Conservation (phyloP, 352 stramenopile genomes). For the Phytophthora litchii region DNA sequence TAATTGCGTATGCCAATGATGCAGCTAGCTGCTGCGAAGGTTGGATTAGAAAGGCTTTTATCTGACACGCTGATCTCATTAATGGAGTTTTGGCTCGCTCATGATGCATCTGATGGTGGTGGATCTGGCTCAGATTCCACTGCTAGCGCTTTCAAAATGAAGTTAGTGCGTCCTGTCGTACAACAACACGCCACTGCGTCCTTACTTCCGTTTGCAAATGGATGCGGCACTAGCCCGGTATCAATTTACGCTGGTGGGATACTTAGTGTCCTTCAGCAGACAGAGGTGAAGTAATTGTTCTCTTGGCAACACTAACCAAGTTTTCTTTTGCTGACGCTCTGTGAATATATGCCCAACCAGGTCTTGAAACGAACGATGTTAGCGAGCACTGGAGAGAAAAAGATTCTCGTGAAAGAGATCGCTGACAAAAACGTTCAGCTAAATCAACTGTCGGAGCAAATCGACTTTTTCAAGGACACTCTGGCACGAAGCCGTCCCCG, state of each 20-base stretch:
- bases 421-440: constrained; percentile 42
- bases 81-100: constrained; percentile 28
- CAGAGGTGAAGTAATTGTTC: constrained; percentile 39
- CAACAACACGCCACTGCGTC: constrained; percentile 5
- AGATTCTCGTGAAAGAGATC: constrained; percentile 32
- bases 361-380: constrained; percentile 45
- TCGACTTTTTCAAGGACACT: constrained; percentile 69
- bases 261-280: constrained; percentile 49
- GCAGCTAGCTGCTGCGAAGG: constrained; percentile 40
- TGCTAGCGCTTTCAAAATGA: constrained; percentile 11
- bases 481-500: constrained; percentile 41
- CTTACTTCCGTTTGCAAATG: constrained; percentile 38
- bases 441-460: constrained; percentile 46
- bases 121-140: not conserved
- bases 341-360: constrained; percentile 20
- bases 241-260: constrained; percentile 59
- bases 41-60: constrained; percentile 42
- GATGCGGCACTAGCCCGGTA: constrained; percentile 39
- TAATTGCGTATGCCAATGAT: constrained; percentile 10
- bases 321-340: not conserved
- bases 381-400: constrained; percentile 47
- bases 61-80: constrained; percentile 30
- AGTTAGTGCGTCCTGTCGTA: constrained; percentile 16
- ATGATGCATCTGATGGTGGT: constrained; percentile 9
- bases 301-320: not conserved